phyloP scores from a whole-genome alignment of 23 red algal genomes.

The Pyropia haitanensis region DNA sequence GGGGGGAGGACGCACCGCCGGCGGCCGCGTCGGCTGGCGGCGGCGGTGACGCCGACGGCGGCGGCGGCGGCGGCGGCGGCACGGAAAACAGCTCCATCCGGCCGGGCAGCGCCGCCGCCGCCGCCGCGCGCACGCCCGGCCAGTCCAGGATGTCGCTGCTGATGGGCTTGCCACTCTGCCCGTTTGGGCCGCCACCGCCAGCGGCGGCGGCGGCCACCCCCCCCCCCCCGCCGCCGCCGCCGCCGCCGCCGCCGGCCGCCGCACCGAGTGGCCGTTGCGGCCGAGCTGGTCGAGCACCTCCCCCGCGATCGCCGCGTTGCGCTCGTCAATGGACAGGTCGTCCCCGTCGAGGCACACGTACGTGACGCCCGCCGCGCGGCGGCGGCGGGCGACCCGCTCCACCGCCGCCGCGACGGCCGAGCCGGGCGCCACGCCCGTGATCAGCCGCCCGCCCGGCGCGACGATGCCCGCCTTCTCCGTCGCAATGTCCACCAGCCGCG shows the following conservation, averaged over 20 bases:
- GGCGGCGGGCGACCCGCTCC: slow-evolving; percentile 8
- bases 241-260: background rate
- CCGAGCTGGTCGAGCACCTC: slow-evolving; percentile 14
- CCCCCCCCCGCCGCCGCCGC: background rate
- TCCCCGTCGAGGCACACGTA: background rate
- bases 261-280: background rate
- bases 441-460: slow-evolving; percentile 14
- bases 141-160: background rate
- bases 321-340: slow-evolving; percentile 21
- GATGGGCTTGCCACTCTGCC: slow-evolving; percentile 7
- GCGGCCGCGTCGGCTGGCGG: background rate
- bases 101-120: slow-evolving; percentile 29
- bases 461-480: slow-evolving; percentile 96
- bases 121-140: slow-evolving; percentile 6
- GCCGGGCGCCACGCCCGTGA: slow-evolving; percentile 26
- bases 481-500: slow-evolving; percentile 72
- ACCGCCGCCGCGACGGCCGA: slow-evolving; percentile 35
- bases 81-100: slow-evolving; percentile 44
- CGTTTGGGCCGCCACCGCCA: background rate
- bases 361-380: background rate
- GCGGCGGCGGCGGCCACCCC: slow-evolving; percentile 1
- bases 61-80: background rate
- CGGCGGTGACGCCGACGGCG: background rate
- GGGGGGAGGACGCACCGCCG: background rate
- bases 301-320: slow-evolving; percentile 33